These are phyloP conservation scores for Rhodotorula sphaerocarpa DNA, from an alignment of 768 basidiomycete genomes.

Conservation along the genomic window DNA sequence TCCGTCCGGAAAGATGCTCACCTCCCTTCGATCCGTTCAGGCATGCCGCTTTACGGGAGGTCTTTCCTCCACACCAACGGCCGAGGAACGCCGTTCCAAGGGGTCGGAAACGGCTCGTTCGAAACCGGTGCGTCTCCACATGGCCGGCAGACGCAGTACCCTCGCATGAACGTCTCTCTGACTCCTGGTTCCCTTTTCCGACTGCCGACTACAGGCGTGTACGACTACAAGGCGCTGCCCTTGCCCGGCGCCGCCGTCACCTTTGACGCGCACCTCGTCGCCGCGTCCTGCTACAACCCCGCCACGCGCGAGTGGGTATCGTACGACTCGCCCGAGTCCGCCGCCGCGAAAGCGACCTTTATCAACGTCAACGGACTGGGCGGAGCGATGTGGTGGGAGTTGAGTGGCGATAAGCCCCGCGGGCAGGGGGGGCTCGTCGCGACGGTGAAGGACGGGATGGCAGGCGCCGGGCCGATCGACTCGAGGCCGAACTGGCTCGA, in stretches of 20 bases:
- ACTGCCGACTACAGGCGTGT: constrained; percentile 46
- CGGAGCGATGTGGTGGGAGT: constrained; percentile 88
- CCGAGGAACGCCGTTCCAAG: constrained; percentile 67
- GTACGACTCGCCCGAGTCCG: constrained; percentile 66
- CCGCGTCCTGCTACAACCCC: constrained; percentile 78
- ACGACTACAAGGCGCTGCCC: constrained; percentile 86
- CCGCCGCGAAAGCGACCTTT: constrained; percentile 60
- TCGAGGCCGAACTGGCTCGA: constrained; percentile 67
- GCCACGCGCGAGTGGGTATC: constrained; percentile 69
- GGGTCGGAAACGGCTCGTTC: constrained; percentile 82
- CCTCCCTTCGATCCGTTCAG: constrained; percentile 22
- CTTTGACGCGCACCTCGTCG: constrained; percentile 59
- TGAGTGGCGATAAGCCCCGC: constrained; percentile 74
- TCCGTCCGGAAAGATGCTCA: too few relatives aligned
- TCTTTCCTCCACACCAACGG: constrained; percentile 79
- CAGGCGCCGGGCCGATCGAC: constrained; percentile 51
- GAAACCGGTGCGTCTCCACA: constrained; percentile 50
- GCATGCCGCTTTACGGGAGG: constrained; percentile 87
- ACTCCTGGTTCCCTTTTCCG: too few relatives aligned
- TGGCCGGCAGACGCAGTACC: too few relatives aligned
- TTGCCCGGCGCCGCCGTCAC: constrained; percentile 60
- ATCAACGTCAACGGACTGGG: constrained; percentile 67
- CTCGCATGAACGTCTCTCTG: too few relatives aligned
- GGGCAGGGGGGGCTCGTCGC: constrained; percentile 62
- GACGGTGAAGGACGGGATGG: constrained; percentile 52